Evolutionary conservation across 2,329 filamentous ascomycete genomes (phyloP).

Genomic region (Xylariales sp.): DNA sequence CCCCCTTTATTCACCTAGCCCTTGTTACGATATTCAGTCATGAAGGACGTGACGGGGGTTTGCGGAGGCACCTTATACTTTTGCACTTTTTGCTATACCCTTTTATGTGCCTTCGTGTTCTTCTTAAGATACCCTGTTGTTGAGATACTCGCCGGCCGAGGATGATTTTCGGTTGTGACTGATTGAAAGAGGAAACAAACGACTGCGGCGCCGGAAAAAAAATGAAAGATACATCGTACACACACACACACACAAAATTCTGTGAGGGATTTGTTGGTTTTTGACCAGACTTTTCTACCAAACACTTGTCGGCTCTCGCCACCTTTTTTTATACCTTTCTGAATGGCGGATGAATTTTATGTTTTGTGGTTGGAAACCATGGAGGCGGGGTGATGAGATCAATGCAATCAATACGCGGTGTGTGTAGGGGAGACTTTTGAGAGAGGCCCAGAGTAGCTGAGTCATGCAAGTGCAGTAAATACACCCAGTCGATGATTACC

Average conservation of each 20-base stretch:
- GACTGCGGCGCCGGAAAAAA: slow-evolving; percentile 32
- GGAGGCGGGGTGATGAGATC: slow-evolving; percentile 26
- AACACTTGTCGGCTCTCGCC: slow-evolving; percentile 35
- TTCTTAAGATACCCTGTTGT: slow-evolving; percentile 45
- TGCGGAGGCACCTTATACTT: slow-evolving; percentile 34
- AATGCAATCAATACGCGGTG: slow-evolving; percentile 28
- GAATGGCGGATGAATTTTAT: slow-evolving; percentile 29
- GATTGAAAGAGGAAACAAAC: slow-evolving; percentile 33
- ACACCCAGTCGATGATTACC: neutral
- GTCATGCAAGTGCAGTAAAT: slow-evolving; percentile 15
- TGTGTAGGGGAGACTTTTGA: slow-evolving; percentile 30
- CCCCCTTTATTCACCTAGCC: slow-evolving; percentile 25
- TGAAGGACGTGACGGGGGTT: slow-evolving; percentile 27
- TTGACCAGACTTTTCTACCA: slow-evolving; percentile 33
- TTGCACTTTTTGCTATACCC: slow-evolving; percentile 27
- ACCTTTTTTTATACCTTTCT: slow-evolving; percentile 37
- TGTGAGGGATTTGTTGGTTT: slow-evolving; percentile 39
- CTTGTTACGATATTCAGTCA: slow-evolving; percentile 26
- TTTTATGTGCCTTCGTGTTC: slow-evolving; percentile 39
- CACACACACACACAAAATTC: neutral
- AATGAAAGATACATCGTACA: slow-evolving; percentile 29
- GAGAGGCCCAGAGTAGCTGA: slow-evolving; percentile 11
- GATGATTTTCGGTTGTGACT: slow-evolving; percentile 36
- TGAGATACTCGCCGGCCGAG: slow-evolving; percentile 43
- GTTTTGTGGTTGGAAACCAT: slow-evolving; percentile 28